Evolutionary conservation across 148 eudicot species (phyloP).

Genomic region (Nepenthes gracilis): DNA sequence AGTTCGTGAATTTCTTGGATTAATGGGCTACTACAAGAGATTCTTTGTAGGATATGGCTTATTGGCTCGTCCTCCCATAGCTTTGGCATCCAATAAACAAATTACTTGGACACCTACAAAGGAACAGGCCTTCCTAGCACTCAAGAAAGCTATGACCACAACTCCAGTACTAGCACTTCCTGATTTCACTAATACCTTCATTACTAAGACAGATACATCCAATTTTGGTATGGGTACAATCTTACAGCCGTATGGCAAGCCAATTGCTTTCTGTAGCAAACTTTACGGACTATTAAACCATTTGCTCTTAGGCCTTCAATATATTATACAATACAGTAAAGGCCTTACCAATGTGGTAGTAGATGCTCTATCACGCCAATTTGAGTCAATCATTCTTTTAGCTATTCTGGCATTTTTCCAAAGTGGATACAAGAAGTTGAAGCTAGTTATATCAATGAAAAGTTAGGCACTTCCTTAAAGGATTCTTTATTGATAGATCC

Average conservation of each 20-base stretch:
- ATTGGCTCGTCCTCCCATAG: neutral
- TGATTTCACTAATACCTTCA: neutral
- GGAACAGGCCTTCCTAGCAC: neutral
- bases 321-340: neutral
- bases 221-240: neutral
- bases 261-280: conserved; percentile 6
- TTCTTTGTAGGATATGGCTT: neutral
- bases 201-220: conserved; percentile 4
- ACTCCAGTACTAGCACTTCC: neutral
- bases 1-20: neutral
- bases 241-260: neutral
- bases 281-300: neutral
- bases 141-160: neutral
- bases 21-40: neutral
- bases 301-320: neutral
- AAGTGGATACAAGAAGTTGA: neutral
- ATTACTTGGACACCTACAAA: neutral
- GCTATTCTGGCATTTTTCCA: neutral
- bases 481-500: no score
- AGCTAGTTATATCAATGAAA: neutral
- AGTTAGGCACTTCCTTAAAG: neutral
- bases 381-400: neutral
- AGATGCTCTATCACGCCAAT: conserved; percentile 4
- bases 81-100: neutral
- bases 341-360: neutral